Conservation (phyloP, 2,329 filamentous ascomycete genomes). For the Colletotrichum navitas region DNA sequence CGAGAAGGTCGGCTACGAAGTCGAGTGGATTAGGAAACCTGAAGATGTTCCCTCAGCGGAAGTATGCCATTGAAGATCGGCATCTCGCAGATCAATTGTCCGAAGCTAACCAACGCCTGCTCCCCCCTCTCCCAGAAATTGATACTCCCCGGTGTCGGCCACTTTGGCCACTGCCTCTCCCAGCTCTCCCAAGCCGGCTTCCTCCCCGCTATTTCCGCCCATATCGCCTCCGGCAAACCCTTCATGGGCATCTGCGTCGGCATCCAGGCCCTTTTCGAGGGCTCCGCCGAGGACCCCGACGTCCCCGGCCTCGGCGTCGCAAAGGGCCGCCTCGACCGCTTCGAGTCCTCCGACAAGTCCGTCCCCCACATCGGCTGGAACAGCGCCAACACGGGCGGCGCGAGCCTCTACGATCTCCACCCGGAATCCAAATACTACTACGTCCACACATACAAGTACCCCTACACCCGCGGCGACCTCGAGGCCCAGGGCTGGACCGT, state of each 20-base stretch:
- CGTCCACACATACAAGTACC: slow-evolving; percentile 92
- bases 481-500: slow-evolving; percentile 90
- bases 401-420: slow-evolving; percentile 79
- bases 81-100: background rate
- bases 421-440: slow-evolving; percentile 97
- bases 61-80: slow-evolving; percentile 62
- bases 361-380: slow-evolving; percentile 99
- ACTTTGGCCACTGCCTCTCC: slow-evolving; percentile 95
- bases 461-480: slow-evolving; percentile 78
- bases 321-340: slow-evolving; percentile 77
- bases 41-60: slow-evolving; percentile 88
- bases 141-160: slow-evolving; percentile 95
- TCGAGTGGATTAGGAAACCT: slow-evolving; percentile 91
- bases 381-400: slow-evolving; percentile 76
- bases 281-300: slow-evolving; percentile 81
- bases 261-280: slow-evolving; percentile 88
- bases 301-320: slow-evolving; percentile 83
- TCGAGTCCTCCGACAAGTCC: slow-evolving; percentile 82
- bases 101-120: slow-evolving; percentile 1
- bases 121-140: slow-evolving; percentile 73
- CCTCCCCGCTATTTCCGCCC: slow-evolving; percentile 82
- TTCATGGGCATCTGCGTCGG: slow-evolving; percentile 99
- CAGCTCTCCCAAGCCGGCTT: slow-evolving; percentile 88
- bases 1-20: slow-evolving; percentile 91
- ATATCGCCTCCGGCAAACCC: slow-evolving; percentile 92